A percentile compares a stretch with the other conserved stretches of the same genome.
Evolutionary conservation across 345 rosid species (phyloP).

Genomic region (Salix caprea): DNA sequence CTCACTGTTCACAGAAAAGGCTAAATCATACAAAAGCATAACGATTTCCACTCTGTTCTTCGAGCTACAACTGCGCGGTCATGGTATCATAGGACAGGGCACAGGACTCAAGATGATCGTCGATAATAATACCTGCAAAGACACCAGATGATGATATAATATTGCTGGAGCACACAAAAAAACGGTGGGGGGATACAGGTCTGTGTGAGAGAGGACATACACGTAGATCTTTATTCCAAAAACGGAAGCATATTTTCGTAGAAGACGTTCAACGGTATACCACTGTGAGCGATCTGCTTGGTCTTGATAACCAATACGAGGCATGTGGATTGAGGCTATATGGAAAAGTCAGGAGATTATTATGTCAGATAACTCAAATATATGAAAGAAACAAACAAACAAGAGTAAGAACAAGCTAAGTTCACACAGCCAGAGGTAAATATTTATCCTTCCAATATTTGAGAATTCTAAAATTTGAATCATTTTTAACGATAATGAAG

Average conservation of each 20-base stretch:
- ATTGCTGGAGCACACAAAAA: neutral
- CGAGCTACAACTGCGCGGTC: neutral
- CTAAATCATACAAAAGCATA: too few relatives aligned
- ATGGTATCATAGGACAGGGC: neutral
- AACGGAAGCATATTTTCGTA: constrained; percentile 69
- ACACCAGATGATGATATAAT: neutral
- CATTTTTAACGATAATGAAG: neutral
- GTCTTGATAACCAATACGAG: constrained; percentile 74
- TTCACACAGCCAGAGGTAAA: neutral
- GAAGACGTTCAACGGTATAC: constrained; percentile 83
- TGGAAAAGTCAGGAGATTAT: neutral
- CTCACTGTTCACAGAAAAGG: neutral
- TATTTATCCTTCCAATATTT: too few relatives aligned
- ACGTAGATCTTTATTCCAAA: constrained; percentile 60
- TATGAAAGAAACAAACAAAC: neutral
- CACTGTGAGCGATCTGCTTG: constrained; percentile 73
- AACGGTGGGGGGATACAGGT: neutral
- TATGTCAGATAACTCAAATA: neutral
- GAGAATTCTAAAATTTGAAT: neutral
- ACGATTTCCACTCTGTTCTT: neutral
- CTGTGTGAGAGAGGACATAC: constrained; percentile 33
- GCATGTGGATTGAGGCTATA: constrained; percentile 85
- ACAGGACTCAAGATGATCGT: constrained; percentile 35
- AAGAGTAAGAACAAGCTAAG: neutral
- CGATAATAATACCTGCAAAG: constrained; percentile 63